Evolutionary conservation across 805 yeast genomes (phyloP).

Genomic region (Diddensiella transvaalensis): DNA sequence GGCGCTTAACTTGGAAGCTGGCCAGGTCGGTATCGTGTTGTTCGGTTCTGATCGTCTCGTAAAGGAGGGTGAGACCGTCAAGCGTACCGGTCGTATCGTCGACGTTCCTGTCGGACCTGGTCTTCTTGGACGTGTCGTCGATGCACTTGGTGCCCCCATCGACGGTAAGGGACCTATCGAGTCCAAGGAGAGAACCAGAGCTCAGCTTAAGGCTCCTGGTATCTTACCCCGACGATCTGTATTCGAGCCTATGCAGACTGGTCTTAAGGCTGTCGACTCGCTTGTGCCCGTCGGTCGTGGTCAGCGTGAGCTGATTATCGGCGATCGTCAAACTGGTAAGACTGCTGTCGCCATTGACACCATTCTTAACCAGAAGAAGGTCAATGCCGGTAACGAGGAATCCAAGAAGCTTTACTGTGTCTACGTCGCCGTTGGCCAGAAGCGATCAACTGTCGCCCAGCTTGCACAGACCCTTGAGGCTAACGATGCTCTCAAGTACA

Average conservation of each 20-base stretch:
- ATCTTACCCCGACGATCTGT: constrained; percentile 99
- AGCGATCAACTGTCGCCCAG: constrained; percentile 99
- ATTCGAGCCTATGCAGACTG: constrained; percentile 99
- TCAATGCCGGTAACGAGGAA: constrained; percentile 95
- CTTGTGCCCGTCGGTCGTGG: constrained; percentile 99
- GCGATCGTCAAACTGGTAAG: constrained; percentile 99
- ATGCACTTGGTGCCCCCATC: constrained; percentile 98
- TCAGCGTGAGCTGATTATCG: constrained; percentile 99
- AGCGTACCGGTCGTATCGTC: constrained; percentile 99
- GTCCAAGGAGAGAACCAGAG: constrained; percentile 81
- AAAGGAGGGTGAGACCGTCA: constrained; percentile 99
- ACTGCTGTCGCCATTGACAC: constrained; percentile 99
- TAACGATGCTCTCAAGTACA: constrained; percentile 95
- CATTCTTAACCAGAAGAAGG: constrained; percentile 97
- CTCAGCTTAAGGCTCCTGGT: constrained; percentile 99
- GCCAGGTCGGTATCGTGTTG: constrained; percentile 99
- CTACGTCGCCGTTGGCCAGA: constrained; percentile 99
- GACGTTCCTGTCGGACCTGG: constrained; percentile 99
- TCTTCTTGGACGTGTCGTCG: constrained; percentile 98
- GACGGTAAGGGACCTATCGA: constrained; percentile 99
- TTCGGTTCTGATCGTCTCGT: constrained; percentile 99
- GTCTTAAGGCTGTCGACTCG: constrained; percentile 98
- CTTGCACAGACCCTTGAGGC: constrained; percentile 98
- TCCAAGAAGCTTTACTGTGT: constrained; percentile 98
- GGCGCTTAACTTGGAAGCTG: constrained; percentile 99